Conservation (phyloP, 495 filamentous ascomycete genomes). For the Xylaria bambusicola region DNA sequence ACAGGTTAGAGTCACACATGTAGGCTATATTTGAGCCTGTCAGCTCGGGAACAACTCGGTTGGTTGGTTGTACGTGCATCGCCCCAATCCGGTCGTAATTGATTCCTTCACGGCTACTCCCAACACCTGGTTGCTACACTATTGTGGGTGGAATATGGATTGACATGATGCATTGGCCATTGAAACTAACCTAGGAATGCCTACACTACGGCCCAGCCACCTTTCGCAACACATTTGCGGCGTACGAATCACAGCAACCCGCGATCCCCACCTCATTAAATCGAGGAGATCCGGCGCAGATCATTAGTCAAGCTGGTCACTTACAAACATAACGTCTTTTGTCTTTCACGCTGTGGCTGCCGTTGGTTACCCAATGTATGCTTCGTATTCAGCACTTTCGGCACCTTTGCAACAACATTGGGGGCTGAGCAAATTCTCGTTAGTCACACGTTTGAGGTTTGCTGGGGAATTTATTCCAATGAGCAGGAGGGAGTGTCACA, state of each 20-base stretch:
- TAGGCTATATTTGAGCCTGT: conserved; percentile 3
- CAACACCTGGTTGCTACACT: background rate
- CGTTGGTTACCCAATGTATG: background rate
- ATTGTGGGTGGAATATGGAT: no score
- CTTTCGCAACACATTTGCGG: background rate
- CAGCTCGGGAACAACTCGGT: conserved; percentile 9
- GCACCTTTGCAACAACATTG: background rate
- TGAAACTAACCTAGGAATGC: conserved; percentile 15
- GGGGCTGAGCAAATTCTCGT: background rate
- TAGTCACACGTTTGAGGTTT: background rate
- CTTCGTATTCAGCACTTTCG: background rate
- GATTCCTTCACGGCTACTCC: background rate
- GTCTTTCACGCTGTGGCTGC: background rate
- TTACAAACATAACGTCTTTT: background rate
- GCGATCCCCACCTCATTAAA: conserved; percentile 3
- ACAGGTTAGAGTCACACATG: conserved; percentile 6
- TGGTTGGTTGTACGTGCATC: conserved; percentile 17
- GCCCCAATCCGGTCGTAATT: conserved; percentile 14
- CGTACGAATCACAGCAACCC: conserved; percentile 6
- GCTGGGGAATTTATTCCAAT: background rate
- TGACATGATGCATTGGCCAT: background rate
- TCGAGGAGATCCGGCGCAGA: conserved; percentile 14
- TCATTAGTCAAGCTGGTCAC: conserved; percentile 3
- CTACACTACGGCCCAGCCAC: background rate
- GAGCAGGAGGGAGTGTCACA: conserved; percentile 1